Base-by-base conservation (phyloP, 768 basidiomycete species). In the Suillus paluster region DNA sequence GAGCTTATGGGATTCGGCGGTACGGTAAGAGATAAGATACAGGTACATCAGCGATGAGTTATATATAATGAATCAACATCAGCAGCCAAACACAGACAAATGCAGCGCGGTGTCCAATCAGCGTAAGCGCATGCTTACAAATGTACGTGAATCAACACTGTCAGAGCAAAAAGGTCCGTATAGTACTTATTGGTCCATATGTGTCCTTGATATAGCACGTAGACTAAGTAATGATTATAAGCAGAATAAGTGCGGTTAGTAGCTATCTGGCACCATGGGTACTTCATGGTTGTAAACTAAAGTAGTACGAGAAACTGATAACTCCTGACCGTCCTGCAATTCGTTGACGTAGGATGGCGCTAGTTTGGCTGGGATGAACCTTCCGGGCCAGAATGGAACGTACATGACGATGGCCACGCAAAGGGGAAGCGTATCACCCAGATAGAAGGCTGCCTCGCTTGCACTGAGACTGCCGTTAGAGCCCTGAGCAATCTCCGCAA, bases 361-460 rank as follows among this genome's bases (percentile, higher is more conserved):
- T 55, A 25, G 17, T 17, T 4, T 30, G 7, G 34, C 59, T 1
- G 34, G 30, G 21, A 86, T 85, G 67, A 84, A 84, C 64, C 81
- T 71, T 7, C 87, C 86, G 4, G 88, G 90, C 88, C 89, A 92
- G 71, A 88, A 86, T 15, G 77, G 67, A 19, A 83, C 75, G 66
- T 88, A 90, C 15, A 84, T 75, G 1, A 71, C 72, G 48, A 87
- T 82, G 27, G 88, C 87, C 36, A 91, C 69, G 62, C 87, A 81
- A 9, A 91, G 78, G 9, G 89, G 90, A 5, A 90, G 77, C 0
- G 88, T 83, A 70, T 93, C 86, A 42, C 91, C 77, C 2, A 75
- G 83, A 69, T 90, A 92, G 71, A 92, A 90, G 66, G 80, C 84
- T 4, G 68, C 72, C 70, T 91, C 89, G 5, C 81, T 82, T 2